phyloP scores from a whole-genome alignment of 208 protist genomes.

The Trypanosoma congolense region DNA sequence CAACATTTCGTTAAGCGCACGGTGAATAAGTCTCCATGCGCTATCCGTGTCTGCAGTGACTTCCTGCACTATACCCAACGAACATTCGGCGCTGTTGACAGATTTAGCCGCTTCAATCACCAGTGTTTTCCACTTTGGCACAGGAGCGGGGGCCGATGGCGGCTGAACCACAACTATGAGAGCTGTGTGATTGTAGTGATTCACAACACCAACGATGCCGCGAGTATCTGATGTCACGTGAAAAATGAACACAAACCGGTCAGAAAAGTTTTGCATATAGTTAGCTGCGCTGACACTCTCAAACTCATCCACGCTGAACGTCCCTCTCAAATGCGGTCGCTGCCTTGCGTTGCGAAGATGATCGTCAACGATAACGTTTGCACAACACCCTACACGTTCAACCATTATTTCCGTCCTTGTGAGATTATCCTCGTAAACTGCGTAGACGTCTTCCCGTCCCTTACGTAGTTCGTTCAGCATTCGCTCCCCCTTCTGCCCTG shows the following conservation, averaged over 20 bases:
- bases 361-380: slow-evolving; percentile 34
- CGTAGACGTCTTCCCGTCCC: slow-evolving; percentile 57
- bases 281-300: slow-evolving; percentile 29
- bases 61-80: slow-evolving; percentile 32
- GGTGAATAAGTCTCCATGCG: slow-evolving; percentile 64
- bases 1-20: slow-evolving; percentile 40
- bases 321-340: slow-evolving; percentile 48
- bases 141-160: slow-evolving; percentile 54
- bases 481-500: slow-evolving; percentile 53
- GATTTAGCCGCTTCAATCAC: slow-evolving; percentile 52
- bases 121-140: slow-evolving; percentile 56
- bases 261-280: slow-evolving; percentile 44
- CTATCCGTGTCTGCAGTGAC: slow-evolving; percentile 43
- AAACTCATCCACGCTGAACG: slow-evolving; percentile 70
- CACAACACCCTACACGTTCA: slow-evolving; percentile 64
- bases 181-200: slow-evolving; percentile 42
- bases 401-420: slow-evolving; percentile 49
- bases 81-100: slow-evolving; percentile 23
- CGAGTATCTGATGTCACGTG: slow-evolving; percentile 63
- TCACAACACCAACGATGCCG: slow-evolving; percentile 63
- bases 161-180: slow-evolving; percentile 77
- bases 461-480: slow-evolving; percentile 54
- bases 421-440: slow-evolving; percentile 75
- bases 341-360: slow-evolving; percentile 48
- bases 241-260: slow-evolving; percentile 74